These are phyloP conservation scores for Cyamopsis tetragonoloba DNA, from an alignment of 306 rosid species.

Conservation along the genomic window DNA sequence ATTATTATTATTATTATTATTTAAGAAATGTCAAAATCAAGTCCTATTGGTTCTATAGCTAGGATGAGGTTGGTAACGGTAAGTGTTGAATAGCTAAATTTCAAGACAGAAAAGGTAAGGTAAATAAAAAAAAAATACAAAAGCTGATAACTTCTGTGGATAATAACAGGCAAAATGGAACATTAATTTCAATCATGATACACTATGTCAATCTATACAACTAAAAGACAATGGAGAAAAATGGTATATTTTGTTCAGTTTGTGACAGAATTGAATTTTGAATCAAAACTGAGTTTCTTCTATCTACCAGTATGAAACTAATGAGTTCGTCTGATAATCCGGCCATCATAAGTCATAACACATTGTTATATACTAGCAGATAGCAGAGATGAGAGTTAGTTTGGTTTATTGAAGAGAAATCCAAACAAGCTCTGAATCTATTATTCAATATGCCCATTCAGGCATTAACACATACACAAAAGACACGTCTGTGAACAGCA, in stretches of 20 bases:
- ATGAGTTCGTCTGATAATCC: no score
- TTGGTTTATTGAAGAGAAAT: no score
- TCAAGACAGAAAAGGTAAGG: neutral
- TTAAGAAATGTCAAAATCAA: neutral
- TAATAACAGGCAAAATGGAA: neutral
- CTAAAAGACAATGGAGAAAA: neutral
- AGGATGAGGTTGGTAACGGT: neutral
- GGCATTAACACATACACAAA: neutral
- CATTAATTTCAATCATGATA: neutral
- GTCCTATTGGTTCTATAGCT: neutral
- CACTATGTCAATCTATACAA: neutral
- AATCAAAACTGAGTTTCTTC: no score
- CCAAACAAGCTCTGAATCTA: no score
- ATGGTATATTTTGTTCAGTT: neutral
- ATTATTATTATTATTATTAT: no score
- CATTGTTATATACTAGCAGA: no score
- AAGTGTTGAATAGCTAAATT: neutral
- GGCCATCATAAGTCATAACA: no score
- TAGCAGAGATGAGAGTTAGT: no score
- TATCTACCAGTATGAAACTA: no score
- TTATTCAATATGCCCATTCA: no score
- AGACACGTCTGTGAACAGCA: neutral
- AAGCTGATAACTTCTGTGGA: neutral
- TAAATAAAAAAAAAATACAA: neutral
- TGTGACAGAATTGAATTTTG: no score